Evolutionary conservation across 441 rosid genomes (phyloP).

Genomic region (Jatropha multifida): DNA sequence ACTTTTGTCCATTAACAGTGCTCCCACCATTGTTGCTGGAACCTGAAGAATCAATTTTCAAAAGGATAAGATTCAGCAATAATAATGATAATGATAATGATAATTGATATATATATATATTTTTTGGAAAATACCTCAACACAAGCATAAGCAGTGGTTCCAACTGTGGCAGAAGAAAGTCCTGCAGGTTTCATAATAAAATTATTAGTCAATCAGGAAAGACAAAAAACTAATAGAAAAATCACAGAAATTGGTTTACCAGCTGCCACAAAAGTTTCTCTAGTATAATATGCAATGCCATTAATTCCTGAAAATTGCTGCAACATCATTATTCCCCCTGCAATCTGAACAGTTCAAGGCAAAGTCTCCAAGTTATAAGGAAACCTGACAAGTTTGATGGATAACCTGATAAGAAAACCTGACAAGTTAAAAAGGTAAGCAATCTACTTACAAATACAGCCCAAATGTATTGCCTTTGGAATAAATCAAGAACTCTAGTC

Average conservation of each 20-base stretch:
- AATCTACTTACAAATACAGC: conserved; percentile 55
- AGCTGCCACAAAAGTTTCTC: conserved; percentile 81
- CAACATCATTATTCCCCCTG: conserved; percentile 75
- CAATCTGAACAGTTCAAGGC: conserved; percentile 49
- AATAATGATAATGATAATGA: neutral
- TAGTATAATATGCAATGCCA: conserved; percentile 77
- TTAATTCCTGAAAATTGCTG: conserved; percentile 85
- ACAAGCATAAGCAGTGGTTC: conserved; percentile 77
- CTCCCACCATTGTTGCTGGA: conserved; percentile 74
- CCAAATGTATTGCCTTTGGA: conserved; percentile 56
- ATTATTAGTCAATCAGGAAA: neutral
- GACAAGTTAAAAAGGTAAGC: neutral
- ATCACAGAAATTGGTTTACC: conserved; percentile 40
- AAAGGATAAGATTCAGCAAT: neutral
- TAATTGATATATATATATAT: too few relatives aligned
- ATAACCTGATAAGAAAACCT: neutral
- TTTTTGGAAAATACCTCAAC: conserved; percentile 52
- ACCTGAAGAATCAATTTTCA: conserved; percentile 39
- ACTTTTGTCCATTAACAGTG: conserved; percentile 64
- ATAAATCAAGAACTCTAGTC: conserved; percentile 57
- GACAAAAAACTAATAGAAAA: neutral
- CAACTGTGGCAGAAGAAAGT: conserved; percentile 62
- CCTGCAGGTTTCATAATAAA: conserved; percentile 42
- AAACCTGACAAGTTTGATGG: neutral
- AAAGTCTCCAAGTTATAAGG: conserved; percentile 11